These are phyloP conservation scores for Penicillium macrosclerotiorum DNA, from an alignment of 495 filamentous ascomycete genomes.

Conservation along the genomic window DNA sequence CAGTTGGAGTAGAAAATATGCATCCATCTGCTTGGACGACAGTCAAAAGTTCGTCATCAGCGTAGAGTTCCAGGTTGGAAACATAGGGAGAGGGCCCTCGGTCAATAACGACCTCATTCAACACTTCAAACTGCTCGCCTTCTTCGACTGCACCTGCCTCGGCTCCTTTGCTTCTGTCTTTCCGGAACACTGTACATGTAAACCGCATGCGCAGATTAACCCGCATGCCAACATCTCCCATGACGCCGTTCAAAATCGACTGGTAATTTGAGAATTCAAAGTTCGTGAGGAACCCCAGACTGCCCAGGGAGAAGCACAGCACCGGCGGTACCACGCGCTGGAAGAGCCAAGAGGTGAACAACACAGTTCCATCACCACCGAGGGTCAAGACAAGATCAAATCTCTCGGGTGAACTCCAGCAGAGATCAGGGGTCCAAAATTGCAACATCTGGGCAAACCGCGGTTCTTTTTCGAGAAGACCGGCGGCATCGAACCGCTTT, in stretches of 20 bases:
- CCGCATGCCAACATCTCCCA: conserved; percentile 90
- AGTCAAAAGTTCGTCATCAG: conserved; percentile 87
- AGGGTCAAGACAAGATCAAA: conserved; percentile 92
- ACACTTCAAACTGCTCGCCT: conserved; percentile 87
- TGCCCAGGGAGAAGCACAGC: conserved; percentile 83
- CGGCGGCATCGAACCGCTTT: conserved; percentile 77
- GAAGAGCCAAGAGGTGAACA: conserved; percentile 93
- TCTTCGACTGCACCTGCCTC: conserved; percentile 58
- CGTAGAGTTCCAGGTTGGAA: conserved; percentile 92
- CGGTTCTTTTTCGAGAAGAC: conserved; percentile 66
- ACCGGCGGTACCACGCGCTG: conserved; percentile 89
- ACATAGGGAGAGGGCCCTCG: conserved; percentile 95
- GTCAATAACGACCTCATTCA: conserved; percentile 97
- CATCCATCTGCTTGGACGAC: conserved; percentile 95
- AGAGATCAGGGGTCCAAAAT: conserved; percentile 94
- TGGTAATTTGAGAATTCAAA: conserved; percentile 86
- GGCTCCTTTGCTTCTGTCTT: conserved; percentile 44
- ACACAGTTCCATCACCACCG: conserved; percentile 87
- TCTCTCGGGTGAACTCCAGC: conserved; percentile 82
- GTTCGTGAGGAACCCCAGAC: conserved; percentile 87
- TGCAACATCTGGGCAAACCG: conserved; percentile 75
- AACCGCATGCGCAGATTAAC: conserved; percentile 97
- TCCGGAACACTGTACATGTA: conserved; percentile 87
- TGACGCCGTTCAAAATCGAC: conserved; percentile 73
- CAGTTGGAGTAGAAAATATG: conserved; percentile 95